Evolutionary conservation across 2,329 filamentous ascomycete species (phyloP), one percentile per base, ranked within the genome.

Genomic region (Diaporthe batatas): DNA sequence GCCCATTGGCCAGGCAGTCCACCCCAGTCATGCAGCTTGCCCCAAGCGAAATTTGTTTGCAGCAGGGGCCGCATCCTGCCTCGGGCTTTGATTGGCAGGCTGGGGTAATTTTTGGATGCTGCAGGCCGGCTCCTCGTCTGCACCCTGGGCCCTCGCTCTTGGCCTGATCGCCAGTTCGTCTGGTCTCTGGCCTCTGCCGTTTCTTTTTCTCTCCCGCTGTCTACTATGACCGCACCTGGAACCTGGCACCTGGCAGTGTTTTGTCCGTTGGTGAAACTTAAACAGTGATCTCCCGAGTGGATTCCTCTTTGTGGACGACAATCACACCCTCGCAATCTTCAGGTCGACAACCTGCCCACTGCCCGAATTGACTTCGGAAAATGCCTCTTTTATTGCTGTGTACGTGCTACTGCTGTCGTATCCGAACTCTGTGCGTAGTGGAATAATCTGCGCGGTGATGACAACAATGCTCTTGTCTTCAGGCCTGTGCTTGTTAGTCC

Each of bases 1-100:
- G 10, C 16, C 10, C 32, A 70, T 70, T 70, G 68, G 68, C 44
- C 34, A 16, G 1, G 2, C 7, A 7, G 1, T 7, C 12, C 29
- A 39, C 7, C 62, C 62, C 47, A 3, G 44, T 53, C 44, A 53
- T 47, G 47, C 32, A 67, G 44, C 47, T 67, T 67, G 47, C 47
- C 32, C 47, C 44, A 70, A 70, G 68, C 68, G 68, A 70, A 10
- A 70, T 70, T 70, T 53, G 68, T 36, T 18, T 53, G 25, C 55
- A 23, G 68, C 68, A 70, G 55, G 68, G 55, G 47, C 68, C 55
- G 44, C 55, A 70, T 70, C 55, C 68, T 70, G 44, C 32, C 49
- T 53, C 68, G 23, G 21, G 44, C 44, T 39, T 59, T 70, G 55
- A 70, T 70, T 70, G 68, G 68, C 68, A 70, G 67, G 44, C 21